Percentiles rank a stretch among this genome's conserved stretches.
phyloP scores from a whole-genome alignment of 345 rosid species.

The Gynandropsis gynandra region DNA sequence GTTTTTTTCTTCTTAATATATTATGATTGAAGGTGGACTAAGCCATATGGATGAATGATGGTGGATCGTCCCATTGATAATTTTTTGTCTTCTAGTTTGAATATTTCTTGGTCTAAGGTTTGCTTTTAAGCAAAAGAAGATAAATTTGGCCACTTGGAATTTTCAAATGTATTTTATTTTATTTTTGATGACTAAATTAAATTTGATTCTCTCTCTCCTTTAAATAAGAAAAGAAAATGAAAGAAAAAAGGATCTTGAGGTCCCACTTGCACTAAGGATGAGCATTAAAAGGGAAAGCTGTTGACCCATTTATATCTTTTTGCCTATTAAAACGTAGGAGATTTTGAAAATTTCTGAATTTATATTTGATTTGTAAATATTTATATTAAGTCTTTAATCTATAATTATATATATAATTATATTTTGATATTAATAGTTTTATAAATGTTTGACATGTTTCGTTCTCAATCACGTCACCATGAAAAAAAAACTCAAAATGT shows the following conservation, averaged over 20 bases:
- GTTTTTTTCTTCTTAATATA: not conserved
- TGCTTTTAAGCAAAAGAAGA: not conserved
- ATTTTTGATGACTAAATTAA: conserved; percentile 20
- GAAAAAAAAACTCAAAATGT: too few species aligned
- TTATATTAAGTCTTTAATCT: too few species aligned
- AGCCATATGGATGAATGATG: conserved; percentile 5
- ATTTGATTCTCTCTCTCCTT: conserved; percentile 24
- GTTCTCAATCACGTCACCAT: too few species aligned
- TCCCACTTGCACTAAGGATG: conserved; percentile 22
- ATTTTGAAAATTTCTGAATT: too few species aligned
- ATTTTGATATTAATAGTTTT: too few species aligned
- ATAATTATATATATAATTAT: too few species aligned
- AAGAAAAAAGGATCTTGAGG: conserved; percentile 22
- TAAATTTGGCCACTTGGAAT: conserved; percentile 2
- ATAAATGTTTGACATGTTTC: too few species aligned
- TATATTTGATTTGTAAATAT: too few species aligned
- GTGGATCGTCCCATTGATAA: conserved; percentile 13
- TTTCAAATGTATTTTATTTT: conserved; percentile 3
- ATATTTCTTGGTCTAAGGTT: conserved; percentile 22
- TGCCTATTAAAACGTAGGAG: not conserved
- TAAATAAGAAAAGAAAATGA: conserved; percentile 25
- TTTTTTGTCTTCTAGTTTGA: not conserved
- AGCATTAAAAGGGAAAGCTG: conserved; percentile 22
- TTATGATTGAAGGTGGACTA: conserved; percentile 12
- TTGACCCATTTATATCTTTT: conserved; percentile 24